These are phyloP conservation scores for Populus hybrid DNA, from an alignment of 441 rosid genomes.

Conservation along the genomic window DNA sequence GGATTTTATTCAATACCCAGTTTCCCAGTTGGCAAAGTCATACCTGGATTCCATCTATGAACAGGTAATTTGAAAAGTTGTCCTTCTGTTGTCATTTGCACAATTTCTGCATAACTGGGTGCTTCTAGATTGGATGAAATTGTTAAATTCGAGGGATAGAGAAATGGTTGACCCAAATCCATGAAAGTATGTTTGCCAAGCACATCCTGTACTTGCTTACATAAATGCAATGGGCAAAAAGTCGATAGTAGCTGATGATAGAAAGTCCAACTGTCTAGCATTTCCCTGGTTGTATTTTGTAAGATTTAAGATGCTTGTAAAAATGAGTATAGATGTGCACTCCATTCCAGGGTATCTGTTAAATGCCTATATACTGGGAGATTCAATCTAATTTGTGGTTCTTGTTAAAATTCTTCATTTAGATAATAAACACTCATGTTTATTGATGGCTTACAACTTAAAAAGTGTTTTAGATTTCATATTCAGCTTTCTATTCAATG, in stretches of 20 bases:
- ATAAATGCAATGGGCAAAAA: background rate
- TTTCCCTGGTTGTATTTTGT: background rate
- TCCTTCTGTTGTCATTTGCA: background rate
- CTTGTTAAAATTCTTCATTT: background rate
- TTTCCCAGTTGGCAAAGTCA: slow-evolving; percentile 90
- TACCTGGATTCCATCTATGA: slow-evolving; percentile 88
- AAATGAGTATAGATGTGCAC: background rate
- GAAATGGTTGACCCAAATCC: background rate
- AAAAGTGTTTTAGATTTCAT: background rate
- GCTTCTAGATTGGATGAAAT: slow-evolving; percentile 2
- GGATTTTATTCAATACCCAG: slow-evolving; percentile 83
- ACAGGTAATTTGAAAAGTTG: slow-evolving; percentile 49
- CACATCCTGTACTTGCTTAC: background rate
- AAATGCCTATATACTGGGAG: slow-evolving; percentile 5
- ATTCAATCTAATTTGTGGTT: background rate
- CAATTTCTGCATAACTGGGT: slow-evolving; percentile 1
- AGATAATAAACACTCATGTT: background rate
- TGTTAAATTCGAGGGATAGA: background rate
- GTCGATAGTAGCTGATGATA: background rate
- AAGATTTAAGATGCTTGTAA: background rate
- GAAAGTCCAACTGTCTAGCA: background rate
- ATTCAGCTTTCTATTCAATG: background rate
- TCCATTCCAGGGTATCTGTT: slow-evolving; percentile 7
- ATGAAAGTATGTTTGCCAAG: background rate
- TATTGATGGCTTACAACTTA: background rate